A percentile compares a stretch with the other conserved stretches of the same genome.
phyloP scores from a whole-genome alignment of 805 yeast genomes.

The Ogataea neopini region DNA sequence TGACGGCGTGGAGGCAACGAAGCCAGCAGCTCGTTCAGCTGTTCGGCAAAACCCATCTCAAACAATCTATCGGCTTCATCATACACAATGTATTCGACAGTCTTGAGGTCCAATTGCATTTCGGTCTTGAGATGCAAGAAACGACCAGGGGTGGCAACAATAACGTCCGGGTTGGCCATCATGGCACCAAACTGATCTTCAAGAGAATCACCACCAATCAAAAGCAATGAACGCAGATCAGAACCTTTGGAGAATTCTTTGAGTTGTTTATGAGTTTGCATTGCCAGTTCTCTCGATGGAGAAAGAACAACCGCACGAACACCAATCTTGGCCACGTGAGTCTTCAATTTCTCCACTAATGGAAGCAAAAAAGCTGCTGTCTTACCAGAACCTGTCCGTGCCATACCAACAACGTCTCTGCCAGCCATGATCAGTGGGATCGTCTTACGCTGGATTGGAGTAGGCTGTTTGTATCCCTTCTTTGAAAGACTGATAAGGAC shows the following conservation, averaged over 20 bases:
- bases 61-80: conserved; percentile 97
- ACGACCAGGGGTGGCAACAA: conserved; percentile 97
- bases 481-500: conserved; percentile 68
- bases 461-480: conserved; percentile 92
- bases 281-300: conserved; percentile 95
- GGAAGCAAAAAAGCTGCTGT: conserved; percentile 97
- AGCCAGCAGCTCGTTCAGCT: conserved; percentile 83
- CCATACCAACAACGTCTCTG: conserved; percentile 98
- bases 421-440: conserved; percentile 85
- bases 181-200: conserved; percentile 93
- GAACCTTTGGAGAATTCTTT: conserved; percentile 86
- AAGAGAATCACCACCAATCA: conserved; percentile 98
- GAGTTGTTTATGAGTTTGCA: conserved; percentile 86
- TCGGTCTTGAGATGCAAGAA: conserved; percentile 94
- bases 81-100: conserved; percentile 87
- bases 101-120: conserved; percentile 82
- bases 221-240: conserved; percentile 73
- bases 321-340: conserved; percentile 86
- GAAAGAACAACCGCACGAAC: conserved; percentile 85
- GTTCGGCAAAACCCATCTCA: conserved; percentile 95
- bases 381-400: conserved; percentile 98
- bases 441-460: conserved; percentile 96
- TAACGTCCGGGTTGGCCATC: conserved; percentile 92
- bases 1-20: conserved; percentile 83
- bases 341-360: conserved; percentile 77